Evolutionary conservation across 306 rosid genomes (phyloP), one percentile per base, ranked within the genome.

Genomic region (Dalbergia cochinchinensis): DNA sequence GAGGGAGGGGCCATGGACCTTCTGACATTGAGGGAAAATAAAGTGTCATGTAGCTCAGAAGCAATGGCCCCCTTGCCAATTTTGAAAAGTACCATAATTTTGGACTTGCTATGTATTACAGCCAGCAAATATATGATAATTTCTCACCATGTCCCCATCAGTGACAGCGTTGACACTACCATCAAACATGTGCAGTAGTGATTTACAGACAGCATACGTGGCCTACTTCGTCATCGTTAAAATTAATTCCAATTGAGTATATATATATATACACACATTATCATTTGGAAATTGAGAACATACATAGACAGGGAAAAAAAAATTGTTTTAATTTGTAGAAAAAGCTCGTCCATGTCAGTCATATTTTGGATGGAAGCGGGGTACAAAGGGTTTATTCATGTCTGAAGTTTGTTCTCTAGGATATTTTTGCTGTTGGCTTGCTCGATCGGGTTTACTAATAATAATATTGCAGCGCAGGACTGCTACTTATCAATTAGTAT

Each of bases 221-320:
- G 96, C 96, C 65, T 31, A 42, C 78, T 85, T 90, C 86, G 0
- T 82, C 2, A 92, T 92, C 97, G 39, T 64, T 73, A 69, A 87
- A 58, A 78, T 83, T 77, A 39, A 37, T 4, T 37, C 41, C 35
- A 39, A 31, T 11, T 54, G 4, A 6, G 3, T 47, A 47, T 47
- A 7, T 10, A n/a, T 50, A 45, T 7, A 11, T 51, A 53, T 4
- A 26, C 2, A 26, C 2, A 26, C 2, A 26, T 26, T 1, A 26
- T 26, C 31, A 26, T 26, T 26, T 26, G 31, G 31, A 26, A 26
- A 26, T 26, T 26, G 31, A 26, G 31, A 26, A 1, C 31, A 26
- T 2, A 2, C 31, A 26, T 26, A 7, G 0, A 60, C 11, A 58
- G 8, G 3, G 31, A 53, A 35, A 64, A 44, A 44, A 51, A 26